Evolutionary conservation across 2,329 filamentous ascomycete genomes (phyloP).

Genomic region (Aspergillus novofumigatus): DNA sequence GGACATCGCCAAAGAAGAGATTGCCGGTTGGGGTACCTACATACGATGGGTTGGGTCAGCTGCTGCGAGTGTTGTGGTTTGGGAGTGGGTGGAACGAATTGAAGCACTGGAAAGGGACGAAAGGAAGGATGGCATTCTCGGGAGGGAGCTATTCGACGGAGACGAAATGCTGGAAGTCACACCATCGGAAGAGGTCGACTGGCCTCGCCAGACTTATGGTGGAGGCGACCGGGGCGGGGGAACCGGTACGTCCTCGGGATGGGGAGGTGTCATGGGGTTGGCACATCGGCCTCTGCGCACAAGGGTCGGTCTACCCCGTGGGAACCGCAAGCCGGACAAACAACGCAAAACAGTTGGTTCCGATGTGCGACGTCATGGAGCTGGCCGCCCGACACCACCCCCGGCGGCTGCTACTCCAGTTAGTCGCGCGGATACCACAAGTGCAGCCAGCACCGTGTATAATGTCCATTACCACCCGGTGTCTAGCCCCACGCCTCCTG

Average conservation of each 20-base stretch:
- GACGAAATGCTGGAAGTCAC: constrained; percentile 82
- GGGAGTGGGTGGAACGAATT: constrained; percentile 96
- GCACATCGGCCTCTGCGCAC: constrained; percentile 34
- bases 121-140: constrained; percentile 87
- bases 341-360: constrained; percentile 11
- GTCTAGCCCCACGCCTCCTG: constrained; percentile 44
- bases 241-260: constrained; percentile 33
- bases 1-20: constrained; percentile 78
- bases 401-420: constrained; percentile 52
- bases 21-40: constrained; percentile 91
- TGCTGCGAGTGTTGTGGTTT: constrained; percentile 91
- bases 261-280: constrained; percentile 36
- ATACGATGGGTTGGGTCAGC: constrained; percentile 95
- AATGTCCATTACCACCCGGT: constrained; percentile 59
- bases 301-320: constrained; percentile 27
- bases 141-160: constrained; percentile 86
- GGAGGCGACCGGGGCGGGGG: constrained; percentile 39
- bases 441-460: constrained; percentile 61
- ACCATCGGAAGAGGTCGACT: constrained; percentile 54
- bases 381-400: constrained; percentile 37
- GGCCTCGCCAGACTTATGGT: constrained; percentile 31
- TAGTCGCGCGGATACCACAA: constrained; percentile 58
- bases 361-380: constrained; percentile 14
- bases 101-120: constrained; percentile 89
- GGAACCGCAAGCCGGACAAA: constrained; percentile 16